Evolutionary conservation across 768 basidiomycete genomes (phyloP).

Genomic region (Agrocybe pediades): DNA sequence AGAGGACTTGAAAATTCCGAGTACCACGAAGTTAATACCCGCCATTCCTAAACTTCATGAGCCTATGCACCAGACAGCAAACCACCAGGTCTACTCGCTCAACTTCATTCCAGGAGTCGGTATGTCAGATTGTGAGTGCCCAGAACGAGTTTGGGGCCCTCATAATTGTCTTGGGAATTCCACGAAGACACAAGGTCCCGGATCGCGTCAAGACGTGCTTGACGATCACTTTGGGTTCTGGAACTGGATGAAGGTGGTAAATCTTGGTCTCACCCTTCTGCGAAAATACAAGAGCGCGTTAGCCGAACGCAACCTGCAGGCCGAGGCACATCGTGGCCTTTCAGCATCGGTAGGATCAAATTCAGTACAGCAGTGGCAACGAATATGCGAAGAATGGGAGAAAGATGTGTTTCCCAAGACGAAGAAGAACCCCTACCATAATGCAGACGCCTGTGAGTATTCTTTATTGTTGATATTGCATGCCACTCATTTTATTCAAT

Average conservation of each 20-base stretch:
- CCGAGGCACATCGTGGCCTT: neutral
- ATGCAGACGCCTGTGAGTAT: neutral
- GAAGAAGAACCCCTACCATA: constrained; percentile 13
- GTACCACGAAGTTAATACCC: neutral
- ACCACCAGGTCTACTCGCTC: neutral
- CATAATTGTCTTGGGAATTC: neutral
- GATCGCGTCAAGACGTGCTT: neutral
- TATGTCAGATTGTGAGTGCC: neutral
- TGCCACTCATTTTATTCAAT: neutral
- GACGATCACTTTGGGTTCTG: constrained; percentile 1
- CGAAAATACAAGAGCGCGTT: neutral
- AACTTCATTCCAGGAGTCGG: neutral
- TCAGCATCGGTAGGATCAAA: neutral
- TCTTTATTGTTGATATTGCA: neutral
- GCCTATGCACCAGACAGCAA: neutral
- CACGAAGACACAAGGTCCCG: neutral
- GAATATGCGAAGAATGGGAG: constrained; percentile 12
- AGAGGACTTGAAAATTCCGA: neutral
- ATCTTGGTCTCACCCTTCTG: neutral
- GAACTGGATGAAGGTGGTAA: neutral
- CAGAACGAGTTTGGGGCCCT: neutral
- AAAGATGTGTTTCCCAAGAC: constrained; percentile 7
- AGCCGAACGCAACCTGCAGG: neutral
- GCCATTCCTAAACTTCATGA: neutral
- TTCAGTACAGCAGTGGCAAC: neutral